Conservation (phyloP, 805 yeast genomes). For the Metschnikowia baotianmanensis region DNA sequence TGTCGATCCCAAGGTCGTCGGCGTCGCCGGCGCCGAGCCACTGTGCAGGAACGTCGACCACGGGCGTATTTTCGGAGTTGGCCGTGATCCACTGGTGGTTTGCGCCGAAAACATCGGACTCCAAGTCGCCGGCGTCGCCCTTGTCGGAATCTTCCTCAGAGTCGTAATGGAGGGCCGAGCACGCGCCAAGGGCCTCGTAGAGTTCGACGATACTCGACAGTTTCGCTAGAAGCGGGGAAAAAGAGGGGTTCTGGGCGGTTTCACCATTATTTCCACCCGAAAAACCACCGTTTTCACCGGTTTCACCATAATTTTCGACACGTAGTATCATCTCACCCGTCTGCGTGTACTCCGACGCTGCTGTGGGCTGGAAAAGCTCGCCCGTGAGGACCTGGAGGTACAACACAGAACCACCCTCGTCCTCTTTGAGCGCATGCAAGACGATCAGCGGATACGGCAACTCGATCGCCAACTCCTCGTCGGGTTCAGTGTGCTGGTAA, state of each 20-base stretch:
- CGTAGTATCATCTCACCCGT: conserved; percentile 22
- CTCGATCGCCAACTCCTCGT: conserved; percentile 29
- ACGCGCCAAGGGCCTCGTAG: conserved; percentile 35
- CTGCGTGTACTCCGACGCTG: conserved; percentile 19
- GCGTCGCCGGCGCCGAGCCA: conserved; percentile 38
- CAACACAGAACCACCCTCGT: conserved; percentile 17
- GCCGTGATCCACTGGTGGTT: conserved; percentile 16
- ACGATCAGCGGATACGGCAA: conserved; percentile 34
- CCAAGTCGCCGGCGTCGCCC: conserved; percentile 15
- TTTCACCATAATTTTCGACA: no score
- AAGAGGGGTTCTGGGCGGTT: no score
- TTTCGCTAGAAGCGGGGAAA: conserved; percentile 7
- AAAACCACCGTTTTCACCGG: no score
- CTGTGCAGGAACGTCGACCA: conserved; percentile 24
- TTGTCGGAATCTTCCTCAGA: conserved; percentile 23
- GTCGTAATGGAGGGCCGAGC: conserved; percentile 40
- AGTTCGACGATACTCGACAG: conserved; percentile 13
- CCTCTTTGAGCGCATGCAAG: conserved; percentile 32
- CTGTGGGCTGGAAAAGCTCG: conserved; percentile 16
- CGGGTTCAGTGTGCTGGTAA: no score
- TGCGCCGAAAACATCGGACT: conserved; percentile 10
- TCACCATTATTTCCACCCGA: no score
- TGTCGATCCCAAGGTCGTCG: conserved; percentile 35
- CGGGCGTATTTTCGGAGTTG: conserved; percentile 13
- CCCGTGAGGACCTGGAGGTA: conserved; percentile 33